A percentile compares a stretch with the other conserved stretches of the same genome.
These are phyloP conservation scores for Chaetomium strumarium DNA, from an alignment of 2,329 filamentous ascomycete species.

Conservation along the genomic window DNA sequence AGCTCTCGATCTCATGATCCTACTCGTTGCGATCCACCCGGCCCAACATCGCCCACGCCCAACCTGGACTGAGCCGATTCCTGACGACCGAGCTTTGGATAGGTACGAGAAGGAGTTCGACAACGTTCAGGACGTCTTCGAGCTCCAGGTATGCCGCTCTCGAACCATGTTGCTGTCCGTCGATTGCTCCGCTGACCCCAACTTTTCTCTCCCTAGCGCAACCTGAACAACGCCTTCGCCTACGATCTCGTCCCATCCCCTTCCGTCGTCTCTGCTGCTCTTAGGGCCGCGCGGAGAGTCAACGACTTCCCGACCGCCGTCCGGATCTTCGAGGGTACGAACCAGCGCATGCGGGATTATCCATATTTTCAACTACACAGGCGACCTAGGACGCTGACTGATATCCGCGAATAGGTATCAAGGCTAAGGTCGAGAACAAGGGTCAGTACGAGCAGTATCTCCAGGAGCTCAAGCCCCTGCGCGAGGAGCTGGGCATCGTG, in stretches of 20 bases:
- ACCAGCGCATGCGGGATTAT: constrained; percentile 12
- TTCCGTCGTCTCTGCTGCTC: constrained; percentile 81
- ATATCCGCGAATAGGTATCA: constrained; percentile 67
- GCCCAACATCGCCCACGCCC: neutral
- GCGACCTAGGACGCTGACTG: constrained; percentile 2
- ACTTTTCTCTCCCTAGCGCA: constrained; percentile 50
- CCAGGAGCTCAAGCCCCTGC: constrained; percentile 82
- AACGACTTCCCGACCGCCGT: constrained; percentile 99
- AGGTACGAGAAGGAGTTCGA: constrained; percentile 99
- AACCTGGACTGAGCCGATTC: constrained; percentile 27
- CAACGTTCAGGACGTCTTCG: constrained; percentile 94
- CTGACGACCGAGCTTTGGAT: constrained; percentile 34
- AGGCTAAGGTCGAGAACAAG: constrained; percentile 99
- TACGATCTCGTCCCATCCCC: constrained; percentile 98
- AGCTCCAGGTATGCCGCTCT: constrained; percentile 78
- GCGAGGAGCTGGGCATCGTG: constrained; percentile 86
- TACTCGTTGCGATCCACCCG: constrained; percentile 4
- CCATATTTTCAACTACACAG: neutral
- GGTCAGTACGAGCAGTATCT: constrained; percentile 96
- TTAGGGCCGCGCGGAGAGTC: constrained; percentile 89
- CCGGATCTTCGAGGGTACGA: constrained; percentile 93
- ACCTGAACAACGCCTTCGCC: constrained; percentile 99
- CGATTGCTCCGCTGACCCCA: constrained; percentile 13
- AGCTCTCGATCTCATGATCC: constrained; percentile 14
- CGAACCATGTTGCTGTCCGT: neutral